Conservation (phyloP, 1,284 basidiomycete species). For the Irpex sp. region DNA sequence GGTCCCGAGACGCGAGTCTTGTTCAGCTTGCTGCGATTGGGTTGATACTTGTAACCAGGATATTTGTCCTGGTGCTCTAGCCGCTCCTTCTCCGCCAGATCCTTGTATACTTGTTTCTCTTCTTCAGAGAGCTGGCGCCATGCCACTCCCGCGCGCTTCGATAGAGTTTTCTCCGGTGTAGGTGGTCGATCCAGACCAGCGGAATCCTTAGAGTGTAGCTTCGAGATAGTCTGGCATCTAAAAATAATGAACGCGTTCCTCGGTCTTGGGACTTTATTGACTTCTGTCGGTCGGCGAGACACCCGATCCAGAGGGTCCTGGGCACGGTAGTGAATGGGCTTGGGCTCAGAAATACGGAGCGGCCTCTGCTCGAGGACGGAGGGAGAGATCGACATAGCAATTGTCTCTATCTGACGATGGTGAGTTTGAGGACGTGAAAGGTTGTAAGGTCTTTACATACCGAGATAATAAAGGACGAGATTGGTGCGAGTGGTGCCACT, state of each 20-base stretch:
- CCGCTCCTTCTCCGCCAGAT: conserved; percentile 11
- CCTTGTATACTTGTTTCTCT: conserved; percentile 10
- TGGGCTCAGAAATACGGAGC: neutral
- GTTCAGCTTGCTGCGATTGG: conserved; percentile 7
- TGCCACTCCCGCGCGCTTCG: conserved; percentile 10
- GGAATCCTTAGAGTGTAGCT: neutral
- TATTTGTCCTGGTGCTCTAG: conserved; percentile 8
- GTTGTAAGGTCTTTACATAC: neutral
- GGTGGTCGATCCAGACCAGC: conserved; percentile 4
- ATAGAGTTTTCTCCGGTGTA: conserved; percentile 12
- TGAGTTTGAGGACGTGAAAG: neutral
- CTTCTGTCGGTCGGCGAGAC: conserved; percentile 10
- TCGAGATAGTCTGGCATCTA: conserved; percentile 13
- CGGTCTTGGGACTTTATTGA: conserved; percentile 15
- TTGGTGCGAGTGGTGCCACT: neutral
- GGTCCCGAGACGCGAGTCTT: conserved; percentile 5
- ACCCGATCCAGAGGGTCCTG: neutral
- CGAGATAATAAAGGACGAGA: neutral
- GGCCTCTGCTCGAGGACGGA: neutral
- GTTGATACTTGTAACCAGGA: conserved; percentile 16
- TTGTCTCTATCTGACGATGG: neutral
- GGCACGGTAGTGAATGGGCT: neutral
- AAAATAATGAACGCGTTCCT: conserved; percentile 20
- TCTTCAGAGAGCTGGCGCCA: conserved; percentile 10
- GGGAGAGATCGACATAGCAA: neutral